Evolutionary conservation across 2,329 filamentous ascomycete genomes (phyloP), one percentile per base, ranked within the genome.

Genomic region (Colletotrichum euphorbiae): DNA sequence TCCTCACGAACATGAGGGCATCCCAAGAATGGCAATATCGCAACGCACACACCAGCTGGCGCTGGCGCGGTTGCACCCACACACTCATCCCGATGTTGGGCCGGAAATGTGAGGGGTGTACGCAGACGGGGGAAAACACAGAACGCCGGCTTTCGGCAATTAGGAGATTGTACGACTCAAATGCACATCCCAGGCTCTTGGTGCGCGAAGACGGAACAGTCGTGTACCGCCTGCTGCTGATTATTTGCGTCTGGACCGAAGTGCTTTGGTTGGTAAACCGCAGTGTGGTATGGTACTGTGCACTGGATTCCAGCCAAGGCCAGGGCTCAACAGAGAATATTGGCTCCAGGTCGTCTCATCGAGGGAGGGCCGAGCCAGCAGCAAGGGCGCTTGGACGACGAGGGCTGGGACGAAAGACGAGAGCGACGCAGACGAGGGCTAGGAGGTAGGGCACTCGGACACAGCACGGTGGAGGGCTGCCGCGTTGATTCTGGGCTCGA

Each of bases 321-420:
- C 28, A 21, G 17, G n/a, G 17, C 24, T 36, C 51, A 36, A 17
- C 51, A 54, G 17, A 31, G 42, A 21, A 52, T 19, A 28, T 40
- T 40, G 28, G 38, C 52, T 64, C n/a, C n/a, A n/a, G n/a, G n/a
- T n/a, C 52, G 60, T 67, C 43, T 50, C 64, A 43, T 17, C 31
- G 51, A 58, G 61, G 38, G 28, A 59, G 54, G 61, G 42, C 65
- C 65, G 54, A 68, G 59, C 59, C 65, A 68, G 61, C 58, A 46
- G 60, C 52, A 54, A 51, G 60, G 40, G 52, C 51, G 52, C 60
- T 46, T 46, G 59, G 59, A 57, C 45, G 54, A 65, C 17, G n/a
- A 55, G 21, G 56, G n/a, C 38, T 65, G 65, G 61, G 54, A 68
- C 48, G 54, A 65, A 55, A 59, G 48, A 54, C 40, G 12, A 13